These are phyloP conservation scores for Penicillium lagena DNA, from an alignment of 495 filamentous ascomycete species.

Conservation along the genomic window DNA sequence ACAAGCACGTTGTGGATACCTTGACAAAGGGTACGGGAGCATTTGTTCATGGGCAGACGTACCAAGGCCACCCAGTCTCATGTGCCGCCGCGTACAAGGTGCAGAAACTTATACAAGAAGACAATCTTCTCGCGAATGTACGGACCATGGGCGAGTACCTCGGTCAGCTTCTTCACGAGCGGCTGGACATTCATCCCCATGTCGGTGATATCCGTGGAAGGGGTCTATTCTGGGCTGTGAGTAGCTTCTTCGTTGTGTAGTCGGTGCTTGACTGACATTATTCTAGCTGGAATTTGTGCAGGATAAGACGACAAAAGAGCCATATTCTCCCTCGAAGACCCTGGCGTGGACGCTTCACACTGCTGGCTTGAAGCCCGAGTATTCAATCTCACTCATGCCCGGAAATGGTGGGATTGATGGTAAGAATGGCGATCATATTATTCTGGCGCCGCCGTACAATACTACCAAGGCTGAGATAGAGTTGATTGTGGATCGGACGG, in stretches of 20 bases:
- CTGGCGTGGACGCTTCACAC: conserved; percentile 43
- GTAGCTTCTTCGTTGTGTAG: conserved; percentile 4
- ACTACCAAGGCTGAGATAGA: conserved; percentile 53
- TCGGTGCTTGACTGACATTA: background rate
- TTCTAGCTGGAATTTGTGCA: conserved; percentile 49
- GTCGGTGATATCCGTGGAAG: conserved; percentile 49
- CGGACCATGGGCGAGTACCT: conserved; percentile 35
- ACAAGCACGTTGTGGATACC: conserved; percentile 41
- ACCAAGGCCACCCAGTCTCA: conserved; percentile 45
- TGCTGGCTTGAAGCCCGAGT: conserved; percentile 39
- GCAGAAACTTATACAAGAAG: conserved; percentile 36
- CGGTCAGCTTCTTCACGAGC: conserved; percentile 27
- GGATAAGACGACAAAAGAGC: conserved; percentile 44
- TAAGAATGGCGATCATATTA: conserved; percentile 60
- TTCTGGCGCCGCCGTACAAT: conserved; percentile 69
- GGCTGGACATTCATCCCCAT: conserved; percentile 28
- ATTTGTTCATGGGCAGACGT: conserved; percentile 48
- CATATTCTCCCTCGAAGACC: conserved; percentile 31
- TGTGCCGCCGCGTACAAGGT: conserved; percentile 43
- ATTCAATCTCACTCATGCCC: conserved; percentile 63
- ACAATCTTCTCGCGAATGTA: conserved; percentile 41
- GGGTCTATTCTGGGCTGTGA: conserved; percentile 48
- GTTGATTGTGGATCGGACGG: conserved; percentile 41
- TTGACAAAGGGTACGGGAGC: conserved; percentile 42
- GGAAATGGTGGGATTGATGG: conserved; percentile 63